Percentiles rank a stretch among this genome's conserved stretches.
Evolutionary conservation across 202 grass and related monocot genomes (phyloP).

Genomic region (Bolboschoenoplectus hybrid): DNA sequence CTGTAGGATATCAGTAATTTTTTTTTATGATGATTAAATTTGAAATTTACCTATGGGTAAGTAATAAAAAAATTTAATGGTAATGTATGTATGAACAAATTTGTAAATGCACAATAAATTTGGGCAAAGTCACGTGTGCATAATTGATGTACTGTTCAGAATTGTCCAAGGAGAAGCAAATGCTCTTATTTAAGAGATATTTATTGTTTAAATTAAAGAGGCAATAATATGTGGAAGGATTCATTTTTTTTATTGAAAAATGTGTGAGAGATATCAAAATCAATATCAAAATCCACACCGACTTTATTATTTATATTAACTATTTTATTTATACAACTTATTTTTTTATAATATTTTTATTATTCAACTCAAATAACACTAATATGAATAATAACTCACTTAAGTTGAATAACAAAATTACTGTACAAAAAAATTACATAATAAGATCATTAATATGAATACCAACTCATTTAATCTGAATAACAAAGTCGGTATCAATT

Average conservation of each 20-base stretch:
- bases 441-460: no score
- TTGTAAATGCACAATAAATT: conserved; percentile 2
- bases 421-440: no score
- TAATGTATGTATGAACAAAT: not conserved
- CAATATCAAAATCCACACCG: no score
- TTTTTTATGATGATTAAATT: not conserved
- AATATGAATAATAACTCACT: no score
- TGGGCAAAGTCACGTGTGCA: not conserved
- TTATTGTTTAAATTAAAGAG: not conserved
- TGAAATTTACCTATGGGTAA: not conserved
- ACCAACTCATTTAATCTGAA: no score
- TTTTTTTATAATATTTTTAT: no score
- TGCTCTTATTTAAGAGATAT: conserved; percentile 18
- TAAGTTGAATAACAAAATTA: no score
- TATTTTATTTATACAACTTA: no score
- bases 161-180: conserved; percentile 11
- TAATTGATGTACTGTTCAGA: conserved; percentile 28
- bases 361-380: no score
- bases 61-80: not conserved
- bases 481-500: no score
- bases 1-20: not conserved
- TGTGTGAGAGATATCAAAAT: no score
- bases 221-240: not conserved
- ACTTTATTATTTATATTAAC: no score
- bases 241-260: not conserved